phyloP scores from a whole-genome alignment of 345 rosid genomes.

The Euphorbia lathyris region DNA sequence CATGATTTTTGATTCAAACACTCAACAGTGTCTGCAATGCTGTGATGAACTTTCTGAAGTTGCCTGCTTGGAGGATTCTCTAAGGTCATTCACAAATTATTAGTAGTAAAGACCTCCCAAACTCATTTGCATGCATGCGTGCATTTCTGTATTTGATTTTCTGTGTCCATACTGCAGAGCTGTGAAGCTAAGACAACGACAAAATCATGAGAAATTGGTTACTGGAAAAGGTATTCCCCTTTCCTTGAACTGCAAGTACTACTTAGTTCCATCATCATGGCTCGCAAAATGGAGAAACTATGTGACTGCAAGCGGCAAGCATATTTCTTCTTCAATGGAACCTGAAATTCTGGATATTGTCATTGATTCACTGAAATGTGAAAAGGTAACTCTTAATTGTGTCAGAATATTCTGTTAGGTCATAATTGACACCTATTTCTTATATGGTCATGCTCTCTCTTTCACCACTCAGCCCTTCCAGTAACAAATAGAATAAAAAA shows the following conservation, averaged over 20 bases:
- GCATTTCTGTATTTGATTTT: slow-evolving; percentile 24
- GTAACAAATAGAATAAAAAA: too few species aligned
- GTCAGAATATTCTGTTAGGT: neutral
- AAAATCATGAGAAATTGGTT: slow-evolving; percentile 84
- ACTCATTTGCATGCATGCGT: slow-evolving; percentile 2
- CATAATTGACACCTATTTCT: neutral
- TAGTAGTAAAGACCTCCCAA: slow-evolving; percentile 1
- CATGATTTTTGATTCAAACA: slow-evolving; percentile 53
- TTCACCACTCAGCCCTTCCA: neutral
- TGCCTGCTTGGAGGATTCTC: slow-evolving; percentile 78
- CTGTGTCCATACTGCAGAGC: slow-evolving; percentile 53
- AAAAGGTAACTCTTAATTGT: slow-evolving; percentile 52
- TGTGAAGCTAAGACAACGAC: slow-evolving; percentile 73
- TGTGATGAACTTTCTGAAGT: slow-evolving; percentile 76
- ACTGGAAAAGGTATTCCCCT: slow-evolving; percentile 60
- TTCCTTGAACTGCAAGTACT: slow-evolving; percentile 53
- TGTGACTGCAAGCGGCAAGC: slow-evolving; percentile 67
- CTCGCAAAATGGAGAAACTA: slow-evolving; percentile 80
- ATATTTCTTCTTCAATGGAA: slow-evolving; percentile 47
- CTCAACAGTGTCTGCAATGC: slow-evolving; percentile 67
- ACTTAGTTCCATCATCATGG: slow-evolving; percentile 81
- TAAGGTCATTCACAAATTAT: slow-evolving; percentile 51
- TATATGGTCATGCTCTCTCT: neutral
- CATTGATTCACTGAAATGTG: slow-evolving; percentile 66
- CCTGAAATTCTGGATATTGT: slow-evolving; percentile 67